Percentiles rank a stretch among this genome's conserved stretches.
phyloP scores from a whole-genome alignment of 106 monocot genomes.

The Dioscorea dumetorum region DNA sequence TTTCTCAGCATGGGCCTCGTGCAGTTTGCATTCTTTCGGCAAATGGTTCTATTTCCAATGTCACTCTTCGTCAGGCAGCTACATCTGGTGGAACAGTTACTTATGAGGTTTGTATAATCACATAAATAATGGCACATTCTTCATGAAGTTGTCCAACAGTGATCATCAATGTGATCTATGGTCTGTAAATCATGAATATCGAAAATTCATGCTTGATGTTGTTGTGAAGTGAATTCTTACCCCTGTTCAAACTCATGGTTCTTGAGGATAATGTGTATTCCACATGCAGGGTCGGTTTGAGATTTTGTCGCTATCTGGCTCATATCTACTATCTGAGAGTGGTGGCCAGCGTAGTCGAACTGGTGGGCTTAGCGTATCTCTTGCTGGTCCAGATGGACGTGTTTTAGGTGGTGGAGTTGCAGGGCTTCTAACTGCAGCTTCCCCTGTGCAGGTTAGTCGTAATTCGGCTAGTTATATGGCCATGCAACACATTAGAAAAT shows the following conservation, averaged over 20 bases:
- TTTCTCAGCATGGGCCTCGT: constrained; percentile 83
- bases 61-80: constrained; percentile 89
- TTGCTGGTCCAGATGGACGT: constrained; percentile 93
- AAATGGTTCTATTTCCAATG: constrained; percentile 95
- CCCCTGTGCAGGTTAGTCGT: constrained; percentile 73
- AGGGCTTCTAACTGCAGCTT: constrained; percentile 86
- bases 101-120: constrained; percentile 65
- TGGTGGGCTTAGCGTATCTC: constrained; percentile 86
- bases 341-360: constrained; percentile 88
- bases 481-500: too few relatives aligned
- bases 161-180: too few relatives aligned
- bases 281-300: constrained; percentile 81
- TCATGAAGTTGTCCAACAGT: too few relatives aligned
- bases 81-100: constrained; percentile 96
- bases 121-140: too few relatives aligned
- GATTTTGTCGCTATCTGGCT: constrained; percentile 88
- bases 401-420: constrained; percentile 94
- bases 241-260: too few relatives aligned
- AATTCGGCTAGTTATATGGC: too few relatives aligned
- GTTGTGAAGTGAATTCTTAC: too few relatives aligned
- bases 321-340: constrained; percentile 75
- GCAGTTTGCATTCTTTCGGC: constrained; percentile 91
- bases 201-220: too few relatives aligned
- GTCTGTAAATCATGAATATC: too few relatives aligned
- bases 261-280: too few relatives aligned